Evolutionary conservation across 441 rosid species (phyloP), one percentile per base, ranked within the genome.

Genomic region (Populus hybrid): DNA sequence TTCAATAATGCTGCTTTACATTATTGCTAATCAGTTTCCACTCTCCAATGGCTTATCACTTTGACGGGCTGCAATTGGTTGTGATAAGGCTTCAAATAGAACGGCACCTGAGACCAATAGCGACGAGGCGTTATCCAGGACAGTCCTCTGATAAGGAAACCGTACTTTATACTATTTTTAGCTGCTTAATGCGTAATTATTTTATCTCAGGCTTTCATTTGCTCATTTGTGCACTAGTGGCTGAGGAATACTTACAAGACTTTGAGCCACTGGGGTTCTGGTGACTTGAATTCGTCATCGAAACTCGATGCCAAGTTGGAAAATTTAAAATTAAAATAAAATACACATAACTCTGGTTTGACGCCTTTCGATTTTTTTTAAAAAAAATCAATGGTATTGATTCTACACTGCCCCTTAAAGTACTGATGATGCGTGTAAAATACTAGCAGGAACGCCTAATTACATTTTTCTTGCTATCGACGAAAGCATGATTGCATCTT

Each of bases 1-100:
- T 74, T 63, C 30, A 63, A 71, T 71, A 53, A 73, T 42, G 68
- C 53, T 46, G 11, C 36, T 77, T 71, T 77, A 46, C 71, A 82
- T 66, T 83, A 80, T 78, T 76, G 75, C 20, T 11, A 57, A 5
- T 38, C 32, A 35, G 35, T n/a, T 35, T 53, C 66, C 28, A 3
- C 9, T 76, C 65, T 8, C 65, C 72, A 18, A 50, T 34, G 73
- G 59, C 75, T 50, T 72, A 50, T 69, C 80, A 66, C 34, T 72
- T 73, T 23, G 30, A 32, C 10, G 61, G 36, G 3, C 26, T 23
- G 4, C 53, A 23, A 67, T 70, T 42, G 67, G 67, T 20, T 21
- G 11, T 16, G 32, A 61, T 34, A 67, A 28, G 65, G 61, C 61
- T 42, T n/a, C 36, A 11, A 59, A 67, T 50, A 28, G 35, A 61